phyloP scores from a whole-genome alignment of 1,284 basidiomycete species.

The Taiwanofungus camphoratus region DNA sequence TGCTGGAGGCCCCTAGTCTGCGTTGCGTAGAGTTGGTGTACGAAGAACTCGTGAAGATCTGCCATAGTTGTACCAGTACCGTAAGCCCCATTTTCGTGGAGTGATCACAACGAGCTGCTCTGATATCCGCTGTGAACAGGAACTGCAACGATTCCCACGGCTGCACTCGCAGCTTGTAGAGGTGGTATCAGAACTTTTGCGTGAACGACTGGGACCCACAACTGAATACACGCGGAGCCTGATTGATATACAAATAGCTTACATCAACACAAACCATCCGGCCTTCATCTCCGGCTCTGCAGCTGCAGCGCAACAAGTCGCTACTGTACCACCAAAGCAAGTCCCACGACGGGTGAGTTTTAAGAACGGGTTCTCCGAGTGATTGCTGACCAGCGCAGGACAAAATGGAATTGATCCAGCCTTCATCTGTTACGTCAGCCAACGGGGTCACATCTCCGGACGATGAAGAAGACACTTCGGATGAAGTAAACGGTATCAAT shows the following conservation, averaged over 20 bases:
- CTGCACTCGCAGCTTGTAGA: slow-evolving; percentile 94
- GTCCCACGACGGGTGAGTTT: slow-evolving; percentile 47
- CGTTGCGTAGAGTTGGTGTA: slow-evolving; percentile 98
- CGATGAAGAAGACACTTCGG: slow-evolving; percentile 54
- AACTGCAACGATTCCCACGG: slow-evolving; percentile 94
- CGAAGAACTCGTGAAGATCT: slow-evolving; percentile 99
- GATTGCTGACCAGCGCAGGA: slow-evolving; percentile 13
- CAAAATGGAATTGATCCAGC: slow-evolving; percentile 16
- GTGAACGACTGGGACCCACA: slow-evolving; percentile 94
- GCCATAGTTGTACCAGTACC: slow-evolving; percentile 92
- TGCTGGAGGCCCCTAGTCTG: slow-evolving; percentile 89
- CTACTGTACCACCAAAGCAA: slow-evolving; percentile 38
- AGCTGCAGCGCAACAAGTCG: slow-evolving; percentile 38
- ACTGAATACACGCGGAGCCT: slow-evolving; percentile 94
- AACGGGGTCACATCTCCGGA: slow-evolving; percentile 46
- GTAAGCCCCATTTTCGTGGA: slow-evolving; percentile 40
- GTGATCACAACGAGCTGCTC: neutral
- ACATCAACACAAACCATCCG: slow-evolving; percentile 99
- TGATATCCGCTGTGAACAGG: slow-evolving; percentile 40
- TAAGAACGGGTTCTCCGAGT: neutral
- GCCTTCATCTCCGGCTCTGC: slow-evolving; percentile 74
- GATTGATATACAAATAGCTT: slow-evolving; percentile 96
- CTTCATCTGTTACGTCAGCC: slow-evolving; percentile 23
- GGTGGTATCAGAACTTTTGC: slow-evolving; percentile 92
- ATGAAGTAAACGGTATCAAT: slow-evolving; percentile 46